These are phyloP conservation scores for Noccaea bulbosa DNA, from an alignment of 345 rosid species.

Conservation along the genomic window DNA sequence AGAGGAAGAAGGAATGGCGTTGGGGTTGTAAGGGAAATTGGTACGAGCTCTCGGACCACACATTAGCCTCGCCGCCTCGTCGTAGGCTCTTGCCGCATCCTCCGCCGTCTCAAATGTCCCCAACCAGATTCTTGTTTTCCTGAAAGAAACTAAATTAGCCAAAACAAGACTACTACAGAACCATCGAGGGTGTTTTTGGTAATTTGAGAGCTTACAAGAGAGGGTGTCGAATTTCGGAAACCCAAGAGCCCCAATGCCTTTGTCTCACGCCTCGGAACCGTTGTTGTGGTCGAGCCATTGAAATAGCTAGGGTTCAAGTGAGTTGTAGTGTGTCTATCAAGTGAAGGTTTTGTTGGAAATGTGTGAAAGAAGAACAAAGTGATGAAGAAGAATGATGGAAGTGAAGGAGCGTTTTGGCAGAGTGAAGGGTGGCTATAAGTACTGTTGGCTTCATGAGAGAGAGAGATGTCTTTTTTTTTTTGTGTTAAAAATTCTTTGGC, in stretches of 20 bases:
- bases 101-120: slow-evolving; percentile 98
- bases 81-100: slow-evolving; percentile 95
- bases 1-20: slow-evolving; percentile 63
- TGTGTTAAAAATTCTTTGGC: slow-evolving; percentile 40
- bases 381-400: slow-evolving; percentile 22
- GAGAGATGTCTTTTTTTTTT: slow-evolving; percentile 16
- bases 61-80: slow-evolving; percentile 98
- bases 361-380: slow-evolving; percentile 42
- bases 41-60: slow-evolving; percentile 94
- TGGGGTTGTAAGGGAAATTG: slow-evolving; percentile 87
- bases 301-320: slow-evolving; percentile 27
- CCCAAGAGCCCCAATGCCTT: slow-evolving; percentile 99
- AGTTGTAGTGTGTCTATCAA: slow-evolving; percentile 26
- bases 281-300: slow-evolving; percentile 97
- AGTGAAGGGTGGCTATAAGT: slow-evolving; percentile 55
- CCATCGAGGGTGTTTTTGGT: not conserved
- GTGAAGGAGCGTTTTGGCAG: slow-evolving; percentile 42
- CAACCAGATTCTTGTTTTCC: slow-evolving; percentile 97
- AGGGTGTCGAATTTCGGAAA: slow-evolving; percentile 98
- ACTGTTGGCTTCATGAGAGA: slow-evolving; percentile 46
- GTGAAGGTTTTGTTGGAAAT: slow-evolving; percentile 49
- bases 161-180: not conserved
- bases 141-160: slow-evolving; percentile 33
- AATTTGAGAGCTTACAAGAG: slow-evolving; percentile 58
- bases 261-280: slow-evolving; percentile 96